Evolutionary conservation across 345 rosid genomes (phyloP), one percentile per base, ranked within the genome.

Genomic region (Zanthoxylum bungeanum): DNA sequence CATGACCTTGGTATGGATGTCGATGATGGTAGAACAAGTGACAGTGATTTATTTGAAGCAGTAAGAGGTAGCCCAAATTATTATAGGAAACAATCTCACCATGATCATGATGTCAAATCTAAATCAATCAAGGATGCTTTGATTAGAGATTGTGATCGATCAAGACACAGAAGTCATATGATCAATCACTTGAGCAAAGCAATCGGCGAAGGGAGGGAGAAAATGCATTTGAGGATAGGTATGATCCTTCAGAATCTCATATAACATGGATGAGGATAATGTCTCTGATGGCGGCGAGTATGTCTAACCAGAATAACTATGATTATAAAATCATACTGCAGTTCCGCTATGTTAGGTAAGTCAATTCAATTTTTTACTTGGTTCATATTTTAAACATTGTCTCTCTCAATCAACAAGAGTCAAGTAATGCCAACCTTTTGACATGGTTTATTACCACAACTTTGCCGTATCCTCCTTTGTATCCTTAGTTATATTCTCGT

Each of bases 401-500:
- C n/a, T n/a, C n/a, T 72, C 57, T 52, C 61, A 58, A 67, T 71
- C n/a, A n/a, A n/a, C 70, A 69, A 55, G n/a, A 65, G 68, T 72
- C 70, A 67, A 46, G n/a, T 7, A 55, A 64, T 68, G 39, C 39
- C 19, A 60, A 57, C n/a, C 42, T 76, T 68, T 79, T 78, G 72
- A 79, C 76, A 17, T 60, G 67, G 42, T 73, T 75, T 73, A 47
- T 78, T 77, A 79, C 57, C 63, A 72, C 70, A 75, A 82, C 73
- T 64, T 77, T 91, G 95, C 97, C 80, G 97, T 95, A 95, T 92
- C 98, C 98, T 92, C 81, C 87, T 81, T 75, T 84, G 88, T 94
- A 94, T 94, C 99, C 96, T 90, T 86, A 0, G 53, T 50, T 71
- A 39, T 61, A 59, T 56, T 72, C 17, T 59, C 66, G 58, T 46